Conservation (phyloP, 495 filamentous ascomycete species). For the Daldinia loculata region DNA sequence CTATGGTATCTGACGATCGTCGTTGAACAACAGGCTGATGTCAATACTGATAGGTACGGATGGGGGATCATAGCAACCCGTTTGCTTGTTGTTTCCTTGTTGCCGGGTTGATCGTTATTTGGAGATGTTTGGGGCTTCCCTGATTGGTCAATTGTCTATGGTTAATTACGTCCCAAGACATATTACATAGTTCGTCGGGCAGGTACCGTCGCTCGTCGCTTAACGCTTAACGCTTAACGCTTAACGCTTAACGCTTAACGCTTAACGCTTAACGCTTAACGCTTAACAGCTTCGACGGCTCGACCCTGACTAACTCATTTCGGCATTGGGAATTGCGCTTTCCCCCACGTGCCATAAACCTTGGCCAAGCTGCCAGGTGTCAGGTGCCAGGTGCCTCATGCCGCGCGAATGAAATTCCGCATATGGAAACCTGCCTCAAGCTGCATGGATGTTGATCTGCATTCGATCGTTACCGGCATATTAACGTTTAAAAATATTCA, state of each 20-base stretch:
- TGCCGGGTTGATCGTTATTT: constrained; percentile 40
- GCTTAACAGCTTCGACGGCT: constrained; percentile 19
- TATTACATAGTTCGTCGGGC: constrained; percentile 11
- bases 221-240: not conserved
- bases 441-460: not conserved
- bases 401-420: not conserved
- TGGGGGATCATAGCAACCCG: not conserved
- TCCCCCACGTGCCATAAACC: constrained; percentile 29
- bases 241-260: constrained; percentile 21
- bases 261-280: not conserved
- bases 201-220: constrained; percentile 2
- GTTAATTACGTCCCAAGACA: constrained; percentile 27
- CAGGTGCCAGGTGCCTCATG: not conserved
- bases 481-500: too few species aligned
- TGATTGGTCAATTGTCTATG: constrained; percentile 30
- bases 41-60: too few species aligned
- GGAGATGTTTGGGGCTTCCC: not conserved
- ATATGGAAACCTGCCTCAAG: not conserved
- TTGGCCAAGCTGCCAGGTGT: constrained; percentile 10
- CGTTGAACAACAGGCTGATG: constrained; percentile 31
- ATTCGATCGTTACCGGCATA: too few species aligned
- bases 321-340: constrained; percentile 20
- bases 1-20: constrained; percentile 18
- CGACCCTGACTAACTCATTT: constrained; percentile 29
- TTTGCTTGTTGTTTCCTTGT: constrained; percentile 25